Percentiles rank a stretch among this genome's conserved stretches.
These are phyloP conservation scores for Chalciporus chontae DNA, from an alignment of 768 basidiomycete genomes.

Conservation along the genomic window DNA sequence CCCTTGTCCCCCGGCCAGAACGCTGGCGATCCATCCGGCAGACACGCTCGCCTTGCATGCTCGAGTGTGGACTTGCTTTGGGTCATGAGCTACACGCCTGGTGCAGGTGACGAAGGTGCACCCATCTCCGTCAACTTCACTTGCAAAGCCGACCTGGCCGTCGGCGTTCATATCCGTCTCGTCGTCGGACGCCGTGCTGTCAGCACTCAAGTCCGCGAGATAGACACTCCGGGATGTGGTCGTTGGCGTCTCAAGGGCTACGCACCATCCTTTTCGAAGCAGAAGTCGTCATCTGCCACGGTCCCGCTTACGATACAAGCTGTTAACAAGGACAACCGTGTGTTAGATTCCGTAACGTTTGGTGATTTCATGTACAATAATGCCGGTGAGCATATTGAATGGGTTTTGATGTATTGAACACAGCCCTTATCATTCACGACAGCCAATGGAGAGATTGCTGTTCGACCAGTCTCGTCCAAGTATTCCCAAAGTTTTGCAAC, in stretches of 20 bases:
- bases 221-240: conserved; percentile 44
- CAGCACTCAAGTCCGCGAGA: conserved; percentile 58
- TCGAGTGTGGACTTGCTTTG: conserved; percentile 55
- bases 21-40: conserved; percentile 4
- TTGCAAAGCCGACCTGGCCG: conserved; percentile 20
- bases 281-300: conserved; percentile 36
- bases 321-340: conserved; percentile 45
- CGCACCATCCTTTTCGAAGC: conserved; percentile 52
- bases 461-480: neutral
- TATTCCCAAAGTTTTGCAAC: neutral
- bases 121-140: conserved; percentile 59
- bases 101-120: conserved; percentile 59
- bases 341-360: conserved; percentile 66
- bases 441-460: conserved; percentile 6
- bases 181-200: conserved; percentile 70
- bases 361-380: conserved; percentile 69
- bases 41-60: conserved; percentile 33
- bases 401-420: no score
- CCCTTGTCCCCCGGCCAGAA: conserved; percentile 12
- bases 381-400: conserved; percentile 32
- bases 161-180: conserved; percentile 60
- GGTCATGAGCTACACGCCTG: conserved; percentile 62
- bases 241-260: conserved; percentile 63
- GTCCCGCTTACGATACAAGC: conserved; percentile 62
- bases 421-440: neutral